Conservation (phyloP, 2,329 filamentous ascomycete genomes). For the Aspergillus proliferans region DNA sequence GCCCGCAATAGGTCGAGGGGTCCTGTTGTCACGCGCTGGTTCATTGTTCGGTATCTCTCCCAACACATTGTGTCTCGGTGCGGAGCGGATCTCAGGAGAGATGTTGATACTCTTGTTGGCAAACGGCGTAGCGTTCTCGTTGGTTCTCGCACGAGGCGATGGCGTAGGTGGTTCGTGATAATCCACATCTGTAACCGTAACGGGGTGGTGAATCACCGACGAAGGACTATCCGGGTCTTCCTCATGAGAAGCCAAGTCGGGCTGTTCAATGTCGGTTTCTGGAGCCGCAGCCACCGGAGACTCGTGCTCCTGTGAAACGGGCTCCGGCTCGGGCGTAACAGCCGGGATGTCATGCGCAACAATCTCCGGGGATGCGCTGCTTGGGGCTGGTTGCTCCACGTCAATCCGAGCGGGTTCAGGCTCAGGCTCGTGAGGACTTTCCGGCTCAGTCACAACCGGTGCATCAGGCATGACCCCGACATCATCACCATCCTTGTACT, state of each 20-base stretch:
- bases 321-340: neutral
- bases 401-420: neutral
- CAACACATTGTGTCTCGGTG: constrained; percentile 24
- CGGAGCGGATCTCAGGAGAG: constrained; percentile 15
- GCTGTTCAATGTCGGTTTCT: neutral
- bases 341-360: neutral
- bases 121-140: constrained; percentile 19
- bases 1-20: constrained; percentile 11
- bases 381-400: neutral
- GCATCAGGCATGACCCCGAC: neutral
- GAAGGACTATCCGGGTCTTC: neutral
- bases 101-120: constrained; percentile 10
- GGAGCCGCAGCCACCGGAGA: neutral
- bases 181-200: constrained; percentile 2
- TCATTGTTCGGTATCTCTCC: constrained; percentile 37
- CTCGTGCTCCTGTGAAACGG: neutral
- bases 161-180: constrained; percentile 4
- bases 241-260: neutral
- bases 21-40: constrained; percentile 22
- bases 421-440: neutral
- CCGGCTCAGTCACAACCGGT: neutral
- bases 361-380: neutral
- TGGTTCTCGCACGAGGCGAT: constrained; percentile 7
- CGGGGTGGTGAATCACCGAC: neutral
- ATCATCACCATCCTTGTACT: neutral